A percentile compares a stretch with the other conserved stretches of the same genome.
Conservation (phyloP, 495 filamentous ascomycete genomes). For the Hypomontagnella monticulosa region DNA sequence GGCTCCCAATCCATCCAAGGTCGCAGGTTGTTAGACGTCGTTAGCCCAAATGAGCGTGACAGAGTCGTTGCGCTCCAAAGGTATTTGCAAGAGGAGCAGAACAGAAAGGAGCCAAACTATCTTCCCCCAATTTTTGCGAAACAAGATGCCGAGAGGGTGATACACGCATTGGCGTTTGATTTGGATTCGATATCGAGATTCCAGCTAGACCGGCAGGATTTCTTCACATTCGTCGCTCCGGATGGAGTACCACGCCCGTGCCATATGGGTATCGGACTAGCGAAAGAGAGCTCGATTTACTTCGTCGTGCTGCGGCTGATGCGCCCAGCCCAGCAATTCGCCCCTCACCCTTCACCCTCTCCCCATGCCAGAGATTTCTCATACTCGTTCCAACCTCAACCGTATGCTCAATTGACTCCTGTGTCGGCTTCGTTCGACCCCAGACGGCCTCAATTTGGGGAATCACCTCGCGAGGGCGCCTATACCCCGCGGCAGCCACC, state of each 20-base stretch:
- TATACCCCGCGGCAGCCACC: conserved; percentile 48
- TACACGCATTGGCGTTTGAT: conserved; percentile 58
- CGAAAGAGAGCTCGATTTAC: conserved; percentile 63
- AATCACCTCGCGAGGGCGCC: conserved; percentile 45
- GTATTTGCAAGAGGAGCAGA: conserved; percentile 59
- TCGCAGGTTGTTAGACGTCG: conserved; percentile 59
- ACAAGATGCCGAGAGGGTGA: conserved; percentile 58
- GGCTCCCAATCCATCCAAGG: conserved; percentile 52
- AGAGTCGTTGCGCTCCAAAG: conserved; percentile 58
- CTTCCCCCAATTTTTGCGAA: conserved; percentile 63
- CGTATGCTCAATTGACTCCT: conserved; percentile 54
- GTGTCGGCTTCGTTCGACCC: conserved; percentile 55
- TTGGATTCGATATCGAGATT: conserved; percentile 58
- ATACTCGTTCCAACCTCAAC: conserved; percentile 56
- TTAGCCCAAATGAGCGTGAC: conserved; percentile 59
- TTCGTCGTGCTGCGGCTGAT: conserved; percentile 60
- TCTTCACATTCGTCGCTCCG: conserved; percentile 57
- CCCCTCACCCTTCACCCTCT: conserved; percentile 54
- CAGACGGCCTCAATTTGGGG: conserved; percentile 49
- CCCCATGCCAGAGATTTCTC: conserved; percentile 57
- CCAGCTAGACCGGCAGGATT: conserved; percentile 57
- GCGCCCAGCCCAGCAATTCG: conserved; percentile 44
- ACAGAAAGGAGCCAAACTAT: conserved; percentile 62
- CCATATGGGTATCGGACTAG: conserved; percentile 58
- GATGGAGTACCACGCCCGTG: conserved; percentile 57